Percentiles rank a stretch among this genome's conserved stretches.
Evolutionary conservation across 768 basidiomycete species (phyloP).

Genomic region (Pisolithus albus): DNA sequence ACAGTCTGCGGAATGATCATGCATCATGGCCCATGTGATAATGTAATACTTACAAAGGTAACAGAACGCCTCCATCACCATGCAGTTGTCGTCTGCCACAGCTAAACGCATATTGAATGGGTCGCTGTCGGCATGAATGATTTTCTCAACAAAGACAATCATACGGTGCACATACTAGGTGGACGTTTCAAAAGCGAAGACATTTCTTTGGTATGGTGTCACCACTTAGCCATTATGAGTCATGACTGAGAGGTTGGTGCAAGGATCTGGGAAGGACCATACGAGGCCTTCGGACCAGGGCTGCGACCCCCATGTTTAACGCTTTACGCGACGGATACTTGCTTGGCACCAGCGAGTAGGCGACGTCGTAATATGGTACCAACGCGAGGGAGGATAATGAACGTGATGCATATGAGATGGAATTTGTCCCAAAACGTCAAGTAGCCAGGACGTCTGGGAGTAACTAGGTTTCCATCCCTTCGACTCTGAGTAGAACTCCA

Average conservation of each 20-base stretch:
- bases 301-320: too few relatives aligned
- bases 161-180: conserved; percentile 26
- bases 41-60: conserved; percentile 11
- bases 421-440: conserved; percentile 12
- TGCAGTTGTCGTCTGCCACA: background rate
- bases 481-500: conserved; percentile 22
- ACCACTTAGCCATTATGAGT: too few relatives aligned
- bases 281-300: too few relatives aligned
- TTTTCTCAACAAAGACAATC: conserved; percentile 20
- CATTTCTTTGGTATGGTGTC: too few relatives aligned
- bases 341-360: conserved; percentile 18
- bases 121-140: conserved; percentile 12
- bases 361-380: conserved; percentile 17
- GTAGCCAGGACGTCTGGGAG: conserved; percentile 25
- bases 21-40: conserved; percentile 17
- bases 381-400: conserved; percentile 16
- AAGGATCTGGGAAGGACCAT: too few relatives aligned
- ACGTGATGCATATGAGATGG: conserved; percentile 8
- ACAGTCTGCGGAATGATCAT: too few relatives aligned
- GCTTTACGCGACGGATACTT: conserved; percentile 9
- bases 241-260: too few relatives aligned
- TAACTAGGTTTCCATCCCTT: conserved; percentile 22
- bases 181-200: conserved; percentile 19
- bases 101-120: background rate
- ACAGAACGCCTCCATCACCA: conserved; percentile 23